A percentile compares a stretch with the other conserved stretches of the same genome.
Conservation (phyloP, 2,329 filamentous ascomycete genomes). For the Knoxdaviesia proteae region DNA sequence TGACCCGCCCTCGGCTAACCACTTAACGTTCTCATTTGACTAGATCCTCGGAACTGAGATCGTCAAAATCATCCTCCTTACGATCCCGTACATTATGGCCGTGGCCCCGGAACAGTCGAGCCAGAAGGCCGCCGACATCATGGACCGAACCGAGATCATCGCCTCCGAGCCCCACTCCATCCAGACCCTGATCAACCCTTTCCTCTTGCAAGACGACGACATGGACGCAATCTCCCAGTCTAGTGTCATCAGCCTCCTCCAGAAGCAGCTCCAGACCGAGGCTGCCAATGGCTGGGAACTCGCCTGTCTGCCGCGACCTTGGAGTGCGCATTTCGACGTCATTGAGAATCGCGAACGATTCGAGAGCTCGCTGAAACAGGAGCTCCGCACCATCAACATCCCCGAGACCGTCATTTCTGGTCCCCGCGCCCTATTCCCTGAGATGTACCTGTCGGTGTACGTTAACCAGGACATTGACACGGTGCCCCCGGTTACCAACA, state of each 20-base stretch:
- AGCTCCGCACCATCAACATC: conserved; percentile 54
- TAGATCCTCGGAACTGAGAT: conserved; percentile 61
- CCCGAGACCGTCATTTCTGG: conserved; percentile 59
- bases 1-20: background rate
- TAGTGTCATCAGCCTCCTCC: conserved; percentile 62
- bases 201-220: conserved; percentile 41
- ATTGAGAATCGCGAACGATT: conserved; percentile 38
- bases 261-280: conserved; percentile 69
- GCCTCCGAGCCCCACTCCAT: conserved; percentile 72
- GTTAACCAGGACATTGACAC: conserved; percentile 71
- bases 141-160: conserved; percentile 91
- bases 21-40: background rate
- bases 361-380: conserved; percentile 46
- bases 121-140: conserved; percentile 53
- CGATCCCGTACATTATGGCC: conserved; percentile 75
- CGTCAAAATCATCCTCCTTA: conserved; percentile 89
- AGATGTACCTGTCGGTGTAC: conserved; percentile 88
- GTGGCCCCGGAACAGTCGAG: conserved; percentile 49
- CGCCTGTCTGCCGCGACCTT: conserved; percentile 44
- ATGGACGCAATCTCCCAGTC: conserved; percentile 39
- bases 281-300: conserved; percentile 56
- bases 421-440: conserved; percentile 62
- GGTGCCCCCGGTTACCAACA: conserved; percentile 55
- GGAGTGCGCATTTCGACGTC: conserved; percentile 41
- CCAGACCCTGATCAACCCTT: conserved; percentile 73